Base-by-base conservation (phyloP, 495 filamentous ascomycete species). In the Penicillium angulare region DNA sequence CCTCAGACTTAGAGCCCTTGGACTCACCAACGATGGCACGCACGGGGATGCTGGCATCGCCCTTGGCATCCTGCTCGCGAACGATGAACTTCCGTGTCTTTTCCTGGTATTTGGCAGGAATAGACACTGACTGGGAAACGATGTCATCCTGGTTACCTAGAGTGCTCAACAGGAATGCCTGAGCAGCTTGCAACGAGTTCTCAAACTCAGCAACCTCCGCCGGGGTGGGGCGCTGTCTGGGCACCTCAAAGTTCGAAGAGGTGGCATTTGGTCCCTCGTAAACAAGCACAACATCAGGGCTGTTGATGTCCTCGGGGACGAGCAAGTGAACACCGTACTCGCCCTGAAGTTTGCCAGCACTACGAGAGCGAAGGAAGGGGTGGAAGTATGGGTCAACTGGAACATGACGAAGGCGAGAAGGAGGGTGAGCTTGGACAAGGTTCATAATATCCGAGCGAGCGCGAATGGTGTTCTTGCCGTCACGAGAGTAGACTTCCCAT, bases 351-450 rank as follows among this genome's bases (percentile, higher is more conserved):
- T 79, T 78, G 26, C 79, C 74, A 8, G 79, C 75, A 39, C 83
- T 70, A 21, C 86, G 82, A 31, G 80, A 82, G 20, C 80, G 82
- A 23, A 96, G 68, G 67, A 89, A 86, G 5, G 80, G 73, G 66
- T 97, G 86, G 75, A 87, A 96, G 74, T 95, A 96, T 0, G 90
- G 85, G 66, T 97, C 88, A 9, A 97, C 79, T 2, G 78, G 59
- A 16, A 95, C 65, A 31, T 84, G 81, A 17, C 80, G 74, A 42
- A 95, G 74, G 43, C 88, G 82, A 15, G 85, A 76, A 3, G 91
- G 92, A 31, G 90, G 90, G 52, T 92, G 88, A 43, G 84, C 84
- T 44, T 83, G 83, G 50, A 95, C 80, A 29, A 95, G 75, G 57
- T 82, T 85, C 69, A 83, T 86, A 64, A 97, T 87, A 55, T 95